Evolutionary conservation across 495 filamentous ascomycete species (phyloP).

Genomic region (Aspergillus sparsus): DNA sequence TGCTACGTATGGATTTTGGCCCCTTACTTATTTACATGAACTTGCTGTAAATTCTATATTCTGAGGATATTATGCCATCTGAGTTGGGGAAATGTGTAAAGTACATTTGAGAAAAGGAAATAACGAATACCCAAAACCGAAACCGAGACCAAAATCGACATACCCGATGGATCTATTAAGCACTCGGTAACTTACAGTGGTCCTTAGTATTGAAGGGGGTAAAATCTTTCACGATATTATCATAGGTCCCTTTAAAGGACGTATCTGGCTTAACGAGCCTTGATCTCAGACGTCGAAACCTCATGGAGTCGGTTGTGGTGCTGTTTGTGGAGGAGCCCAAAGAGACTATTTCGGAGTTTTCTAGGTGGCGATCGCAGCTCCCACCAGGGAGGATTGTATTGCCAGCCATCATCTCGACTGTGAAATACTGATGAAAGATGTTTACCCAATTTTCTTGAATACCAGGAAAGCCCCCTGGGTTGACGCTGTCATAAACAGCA

Average conservation of each 20-base stretch:
- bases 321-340: background rate
- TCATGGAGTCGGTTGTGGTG: background rate
- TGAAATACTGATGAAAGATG: conserved; percentile 13
- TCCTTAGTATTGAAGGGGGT: conserved; percentile 9
- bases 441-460: conserved; percentile 7
- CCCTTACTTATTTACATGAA: too few species aligned
- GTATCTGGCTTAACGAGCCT: background rate
- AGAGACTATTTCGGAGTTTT: conserved; percentile 14
- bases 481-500: conserved; percentile 4
- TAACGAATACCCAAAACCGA: too few species aligned
- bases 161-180: background rate
- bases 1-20: too few species aligned
- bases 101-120: too few species aligned
- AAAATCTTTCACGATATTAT: conserved; percentile 16
- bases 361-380: conserved; percentile 12
- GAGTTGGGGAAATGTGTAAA: too few species aligned
- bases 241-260: conserved; percentile 5
- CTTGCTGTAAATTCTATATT: too few species aligned
- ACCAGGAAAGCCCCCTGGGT: conserved; percentile 7
- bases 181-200: background rate
- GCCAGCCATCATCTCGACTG: conserved; percentile 2
- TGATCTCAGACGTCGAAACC: background rate
- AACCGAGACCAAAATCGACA: too few species aligned
- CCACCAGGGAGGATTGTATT: conserved; percentile 12
- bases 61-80: too few species aligned